Percentiles rank a stretch among this genome's conserved stretches.
Conservation (phyloP, 2,329 filamentous ascomycete species). For the Phymatotrichopsis omnivora region DNA sequence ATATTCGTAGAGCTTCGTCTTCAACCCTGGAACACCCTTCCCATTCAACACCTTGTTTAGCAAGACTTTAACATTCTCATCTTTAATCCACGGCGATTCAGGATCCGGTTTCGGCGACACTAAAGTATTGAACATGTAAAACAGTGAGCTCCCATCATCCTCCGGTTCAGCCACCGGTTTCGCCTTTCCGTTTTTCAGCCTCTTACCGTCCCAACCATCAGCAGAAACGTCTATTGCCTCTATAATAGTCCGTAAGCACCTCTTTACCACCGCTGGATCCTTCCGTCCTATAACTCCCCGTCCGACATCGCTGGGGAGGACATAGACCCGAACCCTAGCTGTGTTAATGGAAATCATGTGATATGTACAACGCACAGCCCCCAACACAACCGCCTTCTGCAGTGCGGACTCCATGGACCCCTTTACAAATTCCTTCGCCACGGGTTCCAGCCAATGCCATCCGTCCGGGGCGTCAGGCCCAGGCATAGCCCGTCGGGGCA, state of each 20-base stretch:
- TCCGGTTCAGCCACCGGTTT: constrained; percentile 19
- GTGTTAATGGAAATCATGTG: constrained; percentile 8
- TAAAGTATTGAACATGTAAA: constrained; percentile 63
- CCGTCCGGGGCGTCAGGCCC: constrained; percentile 24
- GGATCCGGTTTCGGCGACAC: constrained; percentile 55
- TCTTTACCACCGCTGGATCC: constrained; percentile 39
- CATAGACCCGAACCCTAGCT: constrained; percentile 44
- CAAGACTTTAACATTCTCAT: constrained; percentile 44
- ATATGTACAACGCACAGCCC: constrained; percentile 23
- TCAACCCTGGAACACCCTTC: constrained; percentile 46
- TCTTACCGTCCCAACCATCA: constrained; percentile 45
- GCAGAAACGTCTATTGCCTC: constrained; percentile 46
- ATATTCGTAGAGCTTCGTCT: constrained; percentile 61
- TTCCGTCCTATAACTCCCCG: constrained; percentile 45
- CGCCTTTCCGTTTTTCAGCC: constrained; percentile 37
- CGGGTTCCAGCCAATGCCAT: constrained; percentile 25
- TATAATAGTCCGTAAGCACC: constrained; percentile 42
- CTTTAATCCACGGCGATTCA: constrained; percentile 37
- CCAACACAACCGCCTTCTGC: constrained; percentile 5
- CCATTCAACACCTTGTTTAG: constrained; percentile 46
- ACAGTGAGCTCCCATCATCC: constrained; percentile 45
- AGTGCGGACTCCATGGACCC: constrained; percentile 16
- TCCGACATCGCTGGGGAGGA: constrained; percentile 56
- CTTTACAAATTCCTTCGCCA: constrained; percentile 2
- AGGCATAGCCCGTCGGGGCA: constrained; percentile 17